A percentile compares a stretch with the other conserved stretches of the same genome.
Evolutionary conservation across 768 basidiomycete genomes (phyloP).

Genomic region (Hygrophoropsis aurantiaca): DNA sequence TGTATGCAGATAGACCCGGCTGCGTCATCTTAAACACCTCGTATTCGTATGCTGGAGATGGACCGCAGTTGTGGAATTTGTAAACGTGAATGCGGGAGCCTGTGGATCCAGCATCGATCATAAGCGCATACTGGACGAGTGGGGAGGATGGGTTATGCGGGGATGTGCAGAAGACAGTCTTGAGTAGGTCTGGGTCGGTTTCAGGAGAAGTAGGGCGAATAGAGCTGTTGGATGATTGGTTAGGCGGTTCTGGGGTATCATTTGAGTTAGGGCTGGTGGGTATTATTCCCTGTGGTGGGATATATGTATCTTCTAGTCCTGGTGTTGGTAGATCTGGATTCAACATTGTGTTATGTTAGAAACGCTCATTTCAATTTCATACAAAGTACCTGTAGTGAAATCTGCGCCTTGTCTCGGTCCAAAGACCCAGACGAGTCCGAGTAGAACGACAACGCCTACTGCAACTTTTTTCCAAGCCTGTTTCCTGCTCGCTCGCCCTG

Average conservation of each 20-base stretch:
- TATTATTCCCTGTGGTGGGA: slow-evolving; percentile 15
- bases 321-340: slow-evolving; percentile 14
- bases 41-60: slow-evolving; percentile 81
- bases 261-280: slow-evolving; percentile 3
- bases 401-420: slow-evolving; percentile 39
- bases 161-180: slow-evolving; percentile 68
- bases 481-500: slow-evolving; percentile 34
- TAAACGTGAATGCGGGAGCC: slow-evolving; percentile 98
- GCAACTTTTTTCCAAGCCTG: slow-evolving; percentile 68
- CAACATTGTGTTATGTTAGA: neutral
- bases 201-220: slow-evolving; percentile 57
- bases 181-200: slow-evolving; percentile 70
- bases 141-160: slow-evolving; percentile 49
- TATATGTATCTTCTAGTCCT: slow-evolving; percentile 21
- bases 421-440: slow-evolving; percentile 67
- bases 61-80: slow-evolving; percentile 91
- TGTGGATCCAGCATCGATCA: slow-evolving; percentile 98
- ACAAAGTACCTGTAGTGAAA: slow-evolving; percentile 17
- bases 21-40: slow-evolving; percentile 86
- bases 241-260: neutral
- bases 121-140: slow-evolving; percentile 89
- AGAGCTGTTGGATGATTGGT: slow-evolving; percentile 3
- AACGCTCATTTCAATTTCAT: neutral
- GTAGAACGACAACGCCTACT: slow-evolving; percentile 53
- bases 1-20: slow-evolving; percentile 75